Base-by-base conservation (phyloP, 1,284 basidiomycete genomes). In the Fomitopsis palustris region DNA sequence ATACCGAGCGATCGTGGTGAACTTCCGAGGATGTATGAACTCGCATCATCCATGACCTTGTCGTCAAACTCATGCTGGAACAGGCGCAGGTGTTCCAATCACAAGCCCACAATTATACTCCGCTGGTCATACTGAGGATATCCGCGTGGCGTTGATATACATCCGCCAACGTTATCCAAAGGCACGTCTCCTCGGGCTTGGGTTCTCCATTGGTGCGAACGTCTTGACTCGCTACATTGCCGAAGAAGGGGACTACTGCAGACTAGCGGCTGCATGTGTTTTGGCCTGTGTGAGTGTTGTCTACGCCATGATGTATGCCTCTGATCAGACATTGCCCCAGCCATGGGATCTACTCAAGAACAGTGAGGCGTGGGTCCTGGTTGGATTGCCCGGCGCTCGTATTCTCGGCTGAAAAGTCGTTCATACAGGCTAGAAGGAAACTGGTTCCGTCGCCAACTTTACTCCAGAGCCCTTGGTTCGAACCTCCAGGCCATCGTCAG, bases 171-270 rank as follows among this genome's bases (percentile, higher is more conserved):
- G 77, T 60, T 96, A 89, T 67, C 95, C 97, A 2, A 75, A 82
- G 21, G 93, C 95, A 0, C 90, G 89, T 6, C 77, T 98, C 41
- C 77, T 96, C 37, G 96, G 93, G 10, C 76, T 97, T 29, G 95
- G 95, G 7, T 99, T 98, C 77, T 97, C 94, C 3, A 84, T 99
- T 47, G 97, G 97, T 54, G 93, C 95, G 42, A 93, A 93, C 68
- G 89, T 98, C 42, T 76, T 99, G 62, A 90, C 93, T 17, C 85
- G 93, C 62, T 98, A 97, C 74, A 77, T 96, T 54, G 95, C 92
- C 5, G 89, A 97, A 74, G 90, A 96, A 70, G 91, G 91, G 9
- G 80, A 83, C 17, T 67, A 78, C 14, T 90, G 88, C 61, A 84
- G 93, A 19, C 75, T 99, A n/a, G 79, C 78, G 53, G 85, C 89